These are phyloP conservation scores for Nicotiana knightiana DNA, from an alignment of 257 asterid genomes.

Conservation along the genomic window DNA sequence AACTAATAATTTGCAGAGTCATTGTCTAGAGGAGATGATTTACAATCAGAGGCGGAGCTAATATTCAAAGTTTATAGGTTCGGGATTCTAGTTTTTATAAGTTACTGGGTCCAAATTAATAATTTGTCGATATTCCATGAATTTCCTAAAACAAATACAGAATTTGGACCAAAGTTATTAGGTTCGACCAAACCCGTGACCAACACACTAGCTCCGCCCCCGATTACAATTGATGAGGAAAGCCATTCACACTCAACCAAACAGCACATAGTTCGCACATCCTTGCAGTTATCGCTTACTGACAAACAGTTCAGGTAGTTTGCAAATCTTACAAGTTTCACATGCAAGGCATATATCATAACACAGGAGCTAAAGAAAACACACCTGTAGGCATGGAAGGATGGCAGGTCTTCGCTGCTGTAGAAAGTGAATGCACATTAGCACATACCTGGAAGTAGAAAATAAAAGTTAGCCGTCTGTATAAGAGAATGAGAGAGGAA, in stretches of 20 bases:
- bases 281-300: not conserved
- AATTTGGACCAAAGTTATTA: too few relatives aligned
- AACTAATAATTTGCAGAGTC: not conserved
- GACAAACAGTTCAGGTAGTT: not conserved
- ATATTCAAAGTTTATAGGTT: too few relatives aligned
- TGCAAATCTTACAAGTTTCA: not conserved
- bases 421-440: slow-evolving; percentile 97
- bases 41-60: too few relatives aligned
- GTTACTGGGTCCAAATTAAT: too few relatives aligned
- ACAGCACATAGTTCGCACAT: not conserved
- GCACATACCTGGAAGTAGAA: slow-evolving; percentile 67
- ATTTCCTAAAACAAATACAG: too few relatives aligned
- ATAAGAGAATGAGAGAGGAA: not conserved
- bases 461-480: slow-evolving; percentile 14
- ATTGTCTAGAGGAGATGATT: not conserved
- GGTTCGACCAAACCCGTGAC: too few relatives aligned
- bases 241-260: not conserved
- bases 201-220: too few relatives aligned
- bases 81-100: too few relatives aligned
- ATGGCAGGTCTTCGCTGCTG: slow-evolving; percentile 91
- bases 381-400: slow-evolving; percentile 97
- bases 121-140: too few relatives aligned
- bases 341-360: not conserved
- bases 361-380: slow-evolving; percentile 9
- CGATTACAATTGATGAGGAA: not conserved